These are phyloP conservation scores for Staphylotrichum longicolle DNA, from an alignment of 495 filamentous ascomycete genomes.

Conservation along the genomic window DNA sequence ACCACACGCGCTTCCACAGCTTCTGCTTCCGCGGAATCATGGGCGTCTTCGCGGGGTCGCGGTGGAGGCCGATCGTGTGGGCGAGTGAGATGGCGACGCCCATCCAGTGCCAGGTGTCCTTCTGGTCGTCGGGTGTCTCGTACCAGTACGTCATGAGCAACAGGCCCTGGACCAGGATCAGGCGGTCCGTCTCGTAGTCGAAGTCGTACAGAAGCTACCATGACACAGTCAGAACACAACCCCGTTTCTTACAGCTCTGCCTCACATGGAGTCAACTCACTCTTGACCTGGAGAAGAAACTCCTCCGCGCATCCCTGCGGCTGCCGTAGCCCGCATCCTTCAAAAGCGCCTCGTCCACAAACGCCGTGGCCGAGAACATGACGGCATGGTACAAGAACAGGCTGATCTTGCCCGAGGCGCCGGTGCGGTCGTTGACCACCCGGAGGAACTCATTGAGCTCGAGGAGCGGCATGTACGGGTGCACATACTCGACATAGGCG, in stretches of 20 bases:
- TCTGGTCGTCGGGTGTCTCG: constrained; percentile 83
- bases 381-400: constrained; percentile 77
- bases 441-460: constrained; percentile 72
- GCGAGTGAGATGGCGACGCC: constrained; percentile 79
- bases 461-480: constrained; percentile 86
- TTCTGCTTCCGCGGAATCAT: constrained; percentile 69
- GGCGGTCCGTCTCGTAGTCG: constrained; percentile 78
- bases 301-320: constrained; percentile 70
- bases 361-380: constrained; percentile 77
- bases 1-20: constrained; percentile 91
- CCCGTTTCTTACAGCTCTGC: background rate
- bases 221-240: constrained; percentile 25
- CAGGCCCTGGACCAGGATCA: constrained; percentile 78
- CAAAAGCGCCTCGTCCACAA: constrained; percentile 69
- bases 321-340: constrained; percentile 65
- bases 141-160: constrained; percentile 91
- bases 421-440: constrained; percentile 63
- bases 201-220: constrained; percentile 68
- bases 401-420: constrained; percentile 64
- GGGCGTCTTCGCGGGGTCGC: constrained; percentile 67
- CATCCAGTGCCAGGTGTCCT: constrained; percentile 93
- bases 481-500: constrained; percentile 77
- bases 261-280: constrained; percentile 44
- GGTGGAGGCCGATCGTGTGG: constrained; percentile 80
- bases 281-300: constrained; percentile 75